Percentiles rank a stretch among this genome's conserved stretches.
Conservation (phyloP, 441 rosid genomes). For the Adansonia madagascariensis region DNA sequence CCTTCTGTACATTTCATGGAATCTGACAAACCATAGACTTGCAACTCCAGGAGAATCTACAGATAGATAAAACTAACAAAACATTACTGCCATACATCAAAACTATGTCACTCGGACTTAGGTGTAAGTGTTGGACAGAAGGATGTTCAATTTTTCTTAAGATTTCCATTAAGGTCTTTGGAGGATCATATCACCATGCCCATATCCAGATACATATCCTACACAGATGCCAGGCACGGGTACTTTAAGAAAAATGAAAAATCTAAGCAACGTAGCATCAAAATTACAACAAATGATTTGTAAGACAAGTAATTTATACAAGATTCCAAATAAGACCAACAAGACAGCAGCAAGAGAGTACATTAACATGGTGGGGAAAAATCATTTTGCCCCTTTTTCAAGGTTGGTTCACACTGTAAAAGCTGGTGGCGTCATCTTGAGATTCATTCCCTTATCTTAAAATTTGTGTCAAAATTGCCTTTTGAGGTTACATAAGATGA, state of each 20-base stretch:
- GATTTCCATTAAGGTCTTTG: too few relatives aligned
- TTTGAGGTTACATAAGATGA: neutral
- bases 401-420: conserved; percentile 7
- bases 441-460: neutral
- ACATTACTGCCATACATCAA: conserved; percentile 27
- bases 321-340: conserved; percentile 2
- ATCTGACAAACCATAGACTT: conserved; percentile 81
- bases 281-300: conserved; percentile 16
- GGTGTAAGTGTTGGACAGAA: too few relatives aligned
- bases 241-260: too few relatives aligned
- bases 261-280: neutral
- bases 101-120: neutral
- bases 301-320: conserved; percentile 2
- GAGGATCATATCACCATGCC: too few relatives aligned
- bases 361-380: conserved; percentile 14
- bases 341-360: neutral
- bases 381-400: conserved; percentile 9
- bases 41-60: conserved; percentile 71
- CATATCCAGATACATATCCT: too few relatives aligned
- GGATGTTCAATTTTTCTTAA: too few relatives aligned
- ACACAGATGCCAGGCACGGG: too few relatives aligned
- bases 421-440: conserved; percentile 17
- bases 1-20: conserved; percentile 63
- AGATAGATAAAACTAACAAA: conserved; percentile 33
- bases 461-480: neutral